These are phyloP conservation scores for Marsdenia floribunda DNA, from an alignment of 257 asterid genomes.

Conservation along the genomic window DNA sequence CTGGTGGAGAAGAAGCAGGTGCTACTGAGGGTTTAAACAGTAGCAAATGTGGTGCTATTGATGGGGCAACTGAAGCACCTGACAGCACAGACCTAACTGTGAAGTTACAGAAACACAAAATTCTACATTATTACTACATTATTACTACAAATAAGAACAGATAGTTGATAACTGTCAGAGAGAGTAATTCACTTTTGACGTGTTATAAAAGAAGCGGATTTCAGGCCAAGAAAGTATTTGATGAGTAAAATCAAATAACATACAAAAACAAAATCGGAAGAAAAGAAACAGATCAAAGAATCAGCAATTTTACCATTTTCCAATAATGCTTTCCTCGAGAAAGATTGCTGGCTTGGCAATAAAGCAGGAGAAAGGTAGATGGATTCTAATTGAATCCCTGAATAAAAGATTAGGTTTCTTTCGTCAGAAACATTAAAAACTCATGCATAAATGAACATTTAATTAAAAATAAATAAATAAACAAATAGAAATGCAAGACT, in stretches of 20 bases:
- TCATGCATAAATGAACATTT: neutral
- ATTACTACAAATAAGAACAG: neutral
- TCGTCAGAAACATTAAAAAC: slow-evolving; percentile 8
- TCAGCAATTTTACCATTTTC: slow-evolving; percentile 44
- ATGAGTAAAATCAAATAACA: neutral
- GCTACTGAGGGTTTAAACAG: slow-evolving; percentile 39
- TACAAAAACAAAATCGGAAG: neutral
- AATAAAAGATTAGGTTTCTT: slow-evolving; percentile 4
- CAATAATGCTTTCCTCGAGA: slow-evolving; percentile 30
- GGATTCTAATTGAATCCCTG: slow-evolving; percentile 50
- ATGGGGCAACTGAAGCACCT: slow-evolving; percentile 38
- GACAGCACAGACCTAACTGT: slow-evolving; percentile 44
- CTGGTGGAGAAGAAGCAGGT: slow-evolving; percentile 52
- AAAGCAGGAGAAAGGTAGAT: slow-evolving; percentile 57
- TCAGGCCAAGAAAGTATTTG: neutral
- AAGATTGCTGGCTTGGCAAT: slow-evolving; percentile 36
- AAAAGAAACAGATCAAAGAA: slow-evolving; percentile 14
- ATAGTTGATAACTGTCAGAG: neutral
- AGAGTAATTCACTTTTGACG: neutral
- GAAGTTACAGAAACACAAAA: slow-evolving; percentile 12
- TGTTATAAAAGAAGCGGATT: no score
- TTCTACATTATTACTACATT: slow-evolving; percentile 2
- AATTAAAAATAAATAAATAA: no score
- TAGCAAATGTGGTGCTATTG: slow-evolving; percentile 29
- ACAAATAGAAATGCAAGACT: neutral